These are phyloP conservation scores for Boletus bicolor DNA, from an alignment of 768 basidiomycete genomes.

Conservation along the genomic window DNA sequence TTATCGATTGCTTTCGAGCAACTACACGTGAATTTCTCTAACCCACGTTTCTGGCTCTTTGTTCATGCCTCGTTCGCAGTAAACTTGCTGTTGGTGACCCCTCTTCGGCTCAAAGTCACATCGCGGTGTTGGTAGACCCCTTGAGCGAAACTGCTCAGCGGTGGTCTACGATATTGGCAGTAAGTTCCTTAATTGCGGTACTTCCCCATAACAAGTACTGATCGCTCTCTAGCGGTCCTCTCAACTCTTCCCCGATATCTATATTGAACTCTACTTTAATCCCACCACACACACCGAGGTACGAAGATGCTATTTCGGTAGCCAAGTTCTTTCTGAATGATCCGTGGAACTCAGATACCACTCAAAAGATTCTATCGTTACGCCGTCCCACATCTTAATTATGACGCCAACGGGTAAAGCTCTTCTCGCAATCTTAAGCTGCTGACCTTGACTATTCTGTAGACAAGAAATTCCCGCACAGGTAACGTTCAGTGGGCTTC, in stretches of 20 bases:
- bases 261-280: slow-evolving; percentile 77
- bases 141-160: slow-evolving; percentile 81
- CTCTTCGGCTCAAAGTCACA: slow-evolving; percentile 60
- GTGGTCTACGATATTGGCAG: slow-evolving; percentile 79
- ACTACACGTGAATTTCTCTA: slow-evolving; percentile 58
- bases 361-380: slow-evolving; percentile 92
- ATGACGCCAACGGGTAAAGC: slow-evolving; percentile 65
- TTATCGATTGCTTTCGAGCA: slow-evolving; percentile 57
- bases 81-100: slow-evolving; percentile 69
- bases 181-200: slow-evolving; percentile 30
- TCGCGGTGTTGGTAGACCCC: slow-evolving; percentile 80
- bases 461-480: slow-evolving; percentile 59
- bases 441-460: background rate
- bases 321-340: background rate
- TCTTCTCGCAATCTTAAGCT: background rate
- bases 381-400: slow-evolving; percentile 51
- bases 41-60: background rate
- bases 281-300: slow-evolving; percentile 71
- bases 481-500: slow-evolving; percentile 68
- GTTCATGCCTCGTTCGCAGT: slow-evolving; percentile 36
- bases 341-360: slow-evolving; percentile 54
- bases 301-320: slow-evolving; percentile 10
- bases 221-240: slow-evolving; percentile 12
- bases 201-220: background rate
- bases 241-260: slow-evolving; percentile 57